Evolutionary conservation across 2,329 filamentous ascomycete species (phyloP), one percentile per base, ranked within the genome.

Genomic region (Aspergillus tamarii): DNA sequence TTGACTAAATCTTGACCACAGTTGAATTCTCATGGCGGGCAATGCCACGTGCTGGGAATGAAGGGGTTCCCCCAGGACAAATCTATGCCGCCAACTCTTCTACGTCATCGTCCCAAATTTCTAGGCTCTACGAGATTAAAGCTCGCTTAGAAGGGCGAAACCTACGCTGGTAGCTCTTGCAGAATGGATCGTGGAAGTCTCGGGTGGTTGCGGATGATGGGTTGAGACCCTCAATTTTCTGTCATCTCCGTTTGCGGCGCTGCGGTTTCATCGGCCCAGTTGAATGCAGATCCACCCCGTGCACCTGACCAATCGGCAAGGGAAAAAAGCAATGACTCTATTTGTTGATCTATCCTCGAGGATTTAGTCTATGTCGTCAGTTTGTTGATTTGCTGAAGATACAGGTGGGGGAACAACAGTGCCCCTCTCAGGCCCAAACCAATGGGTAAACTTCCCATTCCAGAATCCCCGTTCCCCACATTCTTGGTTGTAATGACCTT

Each of bases 231-330:
- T 36, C 34, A 16, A 16, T 6, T 36, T 36, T 36, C 34, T 7
- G 34, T 26, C n/a, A 50, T 59, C 60, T 67, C 67, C 62, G 62
- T 62, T 69, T 69, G 39, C 69, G 65, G 67, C 12, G 48, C 46
- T 57, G 66, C 46, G 53, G 66, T 70, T 69, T 59, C 67, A 67
- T 68, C 63, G 48, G 16, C n/a, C 21, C 21, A 60, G 36, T 19
- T n/a, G 3, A 41, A 21, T n/a, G 12, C n/a, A 52, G 16, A 12
- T 53, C 55, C 36, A 43, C 32, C n/a, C 32, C 45, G 36, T 36
- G 21, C 14, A 19, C 6, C 26, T 53, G 45, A 32, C 53, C 28
- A 43, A 48, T 48, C 30, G 34, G 32, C 39, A 52, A 52, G 21
- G 36, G 41, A 43, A 50, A 26, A 50, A 46, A 41, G 34, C 41